Base-by-base conservation (phyloP, 208 protist species). In the Naegleria lovaniensis region DNA sequence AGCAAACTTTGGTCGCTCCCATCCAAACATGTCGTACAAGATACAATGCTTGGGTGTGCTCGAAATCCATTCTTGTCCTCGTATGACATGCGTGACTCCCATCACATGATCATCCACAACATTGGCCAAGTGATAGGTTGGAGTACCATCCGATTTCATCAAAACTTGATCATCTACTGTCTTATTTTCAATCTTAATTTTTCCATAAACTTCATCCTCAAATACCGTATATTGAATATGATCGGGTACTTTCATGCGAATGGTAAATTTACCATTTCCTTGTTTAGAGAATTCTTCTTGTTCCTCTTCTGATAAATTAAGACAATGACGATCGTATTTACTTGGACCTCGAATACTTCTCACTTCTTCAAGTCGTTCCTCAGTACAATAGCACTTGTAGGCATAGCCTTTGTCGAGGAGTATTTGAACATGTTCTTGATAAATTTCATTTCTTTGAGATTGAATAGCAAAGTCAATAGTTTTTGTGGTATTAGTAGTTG, bases 71-170 rank as follows among this genome's bases (percentile, higher is more conserved):
- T 91, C 93, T 58, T 94, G 91, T 40, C 95, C 95, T 67, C 95
- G 88, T 13, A 96, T 94, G 9, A 96, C 91, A 75, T 96, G 95
- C 5, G 91, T 92, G 25, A 96, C 95, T 38, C 79, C 40, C 95
- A 96, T 96, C 7, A 92, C 19, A 85, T 94, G 92, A 92, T 96
- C 95, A 89, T 96, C 95, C 0, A 96, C 93, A 11, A 96, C 95
- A 38, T 88, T 88, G 13, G 95, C 95, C 48, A 96, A 90, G 86
- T 96, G 95, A 58, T 96, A 96, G 0, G 95, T 96, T 75, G 95
- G 95, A 76, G 90, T 94, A 48, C 94, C 94, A 85, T 96, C 95
- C 0, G 91, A 92, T 85, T 95, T 94, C 13, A 95, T 22, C 29
- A 95, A 48, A 89, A 96, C 90, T 55, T 95, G 94, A 88, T 96